These are phyloP conservation scores for Diutina ranongensis DNA, from an alignment of 1,139 yeast species.

Conservation along the genomic window DNA sequence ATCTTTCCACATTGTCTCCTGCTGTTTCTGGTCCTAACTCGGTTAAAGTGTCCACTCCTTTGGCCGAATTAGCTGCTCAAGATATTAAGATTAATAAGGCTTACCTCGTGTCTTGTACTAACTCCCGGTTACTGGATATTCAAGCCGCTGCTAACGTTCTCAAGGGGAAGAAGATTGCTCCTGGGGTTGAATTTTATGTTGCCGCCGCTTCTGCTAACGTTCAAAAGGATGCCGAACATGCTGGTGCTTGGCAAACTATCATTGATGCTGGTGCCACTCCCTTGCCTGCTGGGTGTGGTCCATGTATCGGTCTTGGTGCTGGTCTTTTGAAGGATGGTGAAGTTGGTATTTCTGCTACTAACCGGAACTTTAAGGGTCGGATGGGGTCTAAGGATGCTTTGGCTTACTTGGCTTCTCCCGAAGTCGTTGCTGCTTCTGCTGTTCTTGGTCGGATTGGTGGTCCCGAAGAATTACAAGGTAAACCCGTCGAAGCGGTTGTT, in stretches of 20 bases:
- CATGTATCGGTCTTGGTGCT: slow-evolving; percentile 94
- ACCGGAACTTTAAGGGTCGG: slow-evolving; percentile 96
- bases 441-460: slow-evolving; percentile 86
- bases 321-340: slow-evolving; percentile 92
- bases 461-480: slow-evolving; percentile 73
- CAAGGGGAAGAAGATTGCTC: slow-evolving; percentile 69
- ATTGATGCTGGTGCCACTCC: slow-evolving; percentile 91
- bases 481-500: slow-evolving; percentile 31
- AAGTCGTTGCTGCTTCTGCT: slow-evolving; percentile 97
- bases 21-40: slow-evolving; percentile 95
- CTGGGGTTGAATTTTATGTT: slow-evolving; percentile 86
- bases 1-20: slow-evolving; percentile 78
- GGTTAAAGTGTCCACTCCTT: slow-evolving; percentile 77
- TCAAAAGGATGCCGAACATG: slow-evolving; percentile 80
- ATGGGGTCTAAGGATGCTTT: slow-evolving; percentile 97
- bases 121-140: slow-evolving; percentile 84
- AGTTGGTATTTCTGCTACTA: slow-evolving; percentile 96
- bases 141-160: slow-evolving; percentile 89
- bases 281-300: slow-evolving; percentile 98
- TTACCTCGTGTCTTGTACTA: slow-evolving; percentile 94
- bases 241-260: slow-evolving; percentile 86
- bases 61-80: slow-evolving; percentile 61
- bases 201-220: slow-evolving; percentile 96
- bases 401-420: slow-evolving; percentile 95
- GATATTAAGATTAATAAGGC: slow-evolving; percentile 83